phyloP scores from a whole-genome alignment of 2,329 filamentous ascomycete genomes.

The Byssoonygena ceratinophila region DNA sequence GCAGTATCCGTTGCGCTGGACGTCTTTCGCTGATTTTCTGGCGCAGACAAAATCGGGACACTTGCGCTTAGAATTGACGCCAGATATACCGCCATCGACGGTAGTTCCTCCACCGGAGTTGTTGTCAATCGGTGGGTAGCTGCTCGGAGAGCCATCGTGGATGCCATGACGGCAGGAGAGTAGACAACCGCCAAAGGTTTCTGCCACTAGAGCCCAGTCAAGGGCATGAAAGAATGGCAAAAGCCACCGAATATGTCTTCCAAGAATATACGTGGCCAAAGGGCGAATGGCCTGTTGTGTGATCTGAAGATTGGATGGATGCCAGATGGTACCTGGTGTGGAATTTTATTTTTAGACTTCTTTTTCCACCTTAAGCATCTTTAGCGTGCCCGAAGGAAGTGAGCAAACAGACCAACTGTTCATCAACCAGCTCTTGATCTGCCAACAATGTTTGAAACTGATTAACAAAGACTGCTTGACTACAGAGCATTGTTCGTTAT shows the following conservation, averaged over 20 bases:
- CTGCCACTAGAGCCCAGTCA: neutral
- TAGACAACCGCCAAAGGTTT: neutral
- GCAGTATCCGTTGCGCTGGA: constrained; percentile 56
- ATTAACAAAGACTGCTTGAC: neutral
- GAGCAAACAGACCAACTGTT: neutral
- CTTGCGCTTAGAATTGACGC: constrained; percentile 46
- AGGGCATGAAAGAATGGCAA: neutral
- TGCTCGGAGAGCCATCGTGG: constrained; percentile 32
- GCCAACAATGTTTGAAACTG: neutral
- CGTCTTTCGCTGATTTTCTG: constrained; percentile 47
- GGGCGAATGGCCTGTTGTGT: neutral
- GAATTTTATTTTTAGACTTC: constrained; percentile 5
- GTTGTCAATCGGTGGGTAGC: constrained; percentile 51
- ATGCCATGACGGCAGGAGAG: constrained; percentile 18
- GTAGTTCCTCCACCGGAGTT: constrained; percentile 61
- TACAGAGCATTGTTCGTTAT: neutral
- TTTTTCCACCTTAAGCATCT: neutral
- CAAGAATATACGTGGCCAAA: neutral
- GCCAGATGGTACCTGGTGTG: neutral
- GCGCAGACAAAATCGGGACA: constrained; percentile 51
- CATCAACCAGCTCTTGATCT: neutral
- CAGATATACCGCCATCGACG: constrained; percentile 60
- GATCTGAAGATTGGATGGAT: neutral
- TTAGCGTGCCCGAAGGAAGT: neutral
- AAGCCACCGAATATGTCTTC: neutral